phyloP scores from a whole-genome alignment of 495 filamentous ascomycete species.

The Aspergillus cavernicola region DNA sequence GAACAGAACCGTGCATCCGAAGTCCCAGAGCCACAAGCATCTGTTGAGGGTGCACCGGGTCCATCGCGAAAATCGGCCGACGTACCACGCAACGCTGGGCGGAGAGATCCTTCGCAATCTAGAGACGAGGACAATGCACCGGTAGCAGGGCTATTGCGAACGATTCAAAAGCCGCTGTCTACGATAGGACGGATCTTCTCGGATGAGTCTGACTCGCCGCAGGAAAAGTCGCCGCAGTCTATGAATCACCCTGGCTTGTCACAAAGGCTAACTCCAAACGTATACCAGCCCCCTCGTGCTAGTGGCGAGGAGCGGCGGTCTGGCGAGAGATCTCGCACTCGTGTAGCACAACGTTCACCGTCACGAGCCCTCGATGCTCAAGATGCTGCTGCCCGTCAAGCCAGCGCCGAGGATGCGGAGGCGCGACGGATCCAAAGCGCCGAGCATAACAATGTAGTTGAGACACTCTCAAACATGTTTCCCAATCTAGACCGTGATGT shows the following conservation, averaged over 20 bases:
- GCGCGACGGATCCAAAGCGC: conserved; percentile 77
- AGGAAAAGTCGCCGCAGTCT: conserved; percentile 43
- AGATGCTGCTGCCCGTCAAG: conserved; percentile 90
- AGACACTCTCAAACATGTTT: conserved; percentile 90
- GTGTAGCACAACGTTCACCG: conserved; percentile 27
- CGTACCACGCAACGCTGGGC: conserved; percentile 47
- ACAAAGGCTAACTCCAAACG: conserved; percentile 56
- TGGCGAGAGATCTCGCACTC: conserved; percentile 39
- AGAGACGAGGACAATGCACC: conserved; percentile 70
- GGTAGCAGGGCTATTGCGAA: conserved; percentile 80
- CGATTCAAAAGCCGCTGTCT: conserved; percentile 86
- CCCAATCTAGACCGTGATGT: conserved; percentile 85
- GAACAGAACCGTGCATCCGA: conserved; percentile 69
- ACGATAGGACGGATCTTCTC: conserved; percentile 98
- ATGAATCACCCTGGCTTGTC: conserved; percentile 48
- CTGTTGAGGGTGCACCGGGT: conserved; percentile 23
- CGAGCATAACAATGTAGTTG: conserved; percentile 88
- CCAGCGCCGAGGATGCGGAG: conserved; percentile 87
- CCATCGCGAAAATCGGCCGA: conserved; percentile 54
- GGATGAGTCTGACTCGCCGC: conserved; percentile 57
- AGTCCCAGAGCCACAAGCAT: conserved; percentile 56
- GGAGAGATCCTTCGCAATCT: conserved; percentile 36
- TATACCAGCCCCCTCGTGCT: conserved; percentile 47
- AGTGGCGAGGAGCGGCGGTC: conserved; percentile 44
- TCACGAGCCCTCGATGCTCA: conserved; percentile 53